Conservation (phyloP, 2,329 filamentous ascomycete species). For the Aureobasidium namibiae region DNA sequence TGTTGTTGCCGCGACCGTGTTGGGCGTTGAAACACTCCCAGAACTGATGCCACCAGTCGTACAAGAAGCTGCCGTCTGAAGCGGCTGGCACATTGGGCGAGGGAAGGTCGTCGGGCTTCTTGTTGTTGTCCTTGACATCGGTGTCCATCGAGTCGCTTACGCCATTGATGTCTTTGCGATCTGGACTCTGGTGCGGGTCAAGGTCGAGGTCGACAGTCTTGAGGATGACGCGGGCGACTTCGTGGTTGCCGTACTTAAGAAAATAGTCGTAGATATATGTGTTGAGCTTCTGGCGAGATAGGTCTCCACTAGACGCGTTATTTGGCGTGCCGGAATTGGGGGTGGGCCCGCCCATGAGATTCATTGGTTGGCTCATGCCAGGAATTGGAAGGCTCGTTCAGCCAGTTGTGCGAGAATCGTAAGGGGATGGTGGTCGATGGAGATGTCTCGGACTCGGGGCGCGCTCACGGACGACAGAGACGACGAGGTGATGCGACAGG, state of each 20-base stretch:
- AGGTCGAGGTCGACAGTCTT: slow-evolving; percentile 36
- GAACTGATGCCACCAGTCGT: slow-evolving; percentile 95
- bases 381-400: background rate
- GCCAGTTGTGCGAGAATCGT: slow-evolving; percentile 13
- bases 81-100: slow-evolving; percentile 59
- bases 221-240: slow-evolving; percentile 69
- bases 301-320: slow-evolving; percentile 16
- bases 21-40: slow-evolving; percentile 92
- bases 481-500: background rate
- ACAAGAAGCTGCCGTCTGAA: slow-evolving; percentile 73
- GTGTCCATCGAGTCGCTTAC: slow-evolving; percentile 66
- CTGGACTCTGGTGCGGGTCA: slow-evolving; percentile 51
- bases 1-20: slow-evolving; percentile 39
- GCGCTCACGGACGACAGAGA: background rate
- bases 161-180: slow-evolving; percentile 56
- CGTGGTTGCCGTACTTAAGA: slow-evolving; percentile 73
- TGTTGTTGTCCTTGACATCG: slow-evolving; percentile 64
- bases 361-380: slow-evolving; percentile 50
- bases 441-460: slow-evolving; percentile 8
- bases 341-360: slow-evolving; percentile 45
- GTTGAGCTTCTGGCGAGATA: slow-evolving; percentile 55
- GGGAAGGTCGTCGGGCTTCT: slow-evolving; percentile 73
- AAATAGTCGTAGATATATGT: slow-evolving; percentile 92
- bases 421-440: background rate
- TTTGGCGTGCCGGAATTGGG: slow-evolving; percentile 16